Base-by-base conservation (phyloP, 768 basidiomycete species). In the Udeniomyces megalosporus region DNA sequence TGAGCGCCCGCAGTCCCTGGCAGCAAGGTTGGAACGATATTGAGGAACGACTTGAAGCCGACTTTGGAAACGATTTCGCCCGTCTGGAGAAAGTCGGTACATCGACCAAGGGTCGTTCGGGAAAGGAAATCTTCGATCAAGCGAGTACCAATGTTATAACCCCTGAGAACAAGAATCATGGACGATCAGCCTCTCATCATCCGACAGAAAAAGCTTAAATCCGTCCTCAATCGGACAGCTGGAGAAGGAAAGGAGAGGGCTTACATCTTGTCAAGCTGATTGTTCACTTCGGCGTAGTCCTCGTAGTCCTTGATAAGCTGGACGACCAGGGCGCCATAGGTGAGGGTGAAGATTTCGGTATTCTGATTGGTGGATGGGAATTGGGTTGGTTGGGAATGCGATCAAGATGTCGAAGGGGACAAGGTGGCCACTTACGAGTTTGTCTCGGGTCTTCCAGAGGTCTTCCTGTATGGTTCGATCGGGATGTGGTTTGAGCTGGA, bases 261-360 rank as follows among this genome's bases (percentile, higher is more conserved):
- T 64, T 28, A 76, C 78, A 79, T 79, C 77, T 91, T 93, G 69
- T 99, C 93, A 2, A 99, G 83, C 73, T 99, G 92, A 73, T 88
- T 92, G 72, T 77, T 77, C 52, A 77, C 77, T 72, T 93, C 89
- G 15, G 80, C 80, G 71, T 95, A 97, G 77, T 99, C 92, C 70
- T 99, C 95, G 70, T 96, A 97, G 74, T 99, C 95, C 71, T 97
- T 95, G 66, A 97, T 91, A 65, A 99, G 81, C 76, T 99, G 95
- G 35, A 97, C 90, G 52, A 99, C 95, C 55, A 97, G 82, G 26
- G 92, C 92, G 56, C 95, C 95, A 68, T 99, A 99, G 24, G 93
- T 97, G 61, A 97, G 75, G 3, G 92, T 85, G 75, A 99, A 97
- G 29, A 99, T 80, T 74, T 99, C 95, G 71, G 91, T 88, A 74